Evolutionary conservation across 495 filamentous ascomycete genomes (phyloP), one percentile per base, ranked within the genome.

Genomic region (Glonium stellatum): DNA sequence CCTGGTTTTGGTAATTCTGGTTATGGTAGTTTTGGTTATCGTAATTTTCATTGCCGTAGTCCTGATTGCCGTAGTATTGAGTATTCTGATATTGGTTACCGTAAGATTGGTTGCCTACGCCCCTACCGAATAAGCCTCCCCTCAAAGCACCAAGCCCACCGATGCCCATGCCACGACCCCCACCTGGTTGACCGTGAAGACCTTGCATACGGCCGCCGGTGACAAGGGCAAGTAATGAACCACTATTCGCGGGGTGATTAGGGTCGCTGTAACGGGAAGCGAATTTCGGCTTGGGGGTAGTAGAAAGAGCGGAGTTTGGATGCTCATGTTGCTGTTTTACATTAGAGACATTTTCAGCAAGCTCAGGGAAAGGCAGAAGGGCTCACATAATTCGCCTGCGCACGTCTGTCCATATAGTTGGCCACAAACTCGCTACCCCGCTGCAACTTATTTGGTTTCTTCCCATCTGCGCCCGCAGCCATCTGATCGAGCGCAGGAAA

Each of bases 201-300:
- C 27, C 27, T 31, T 31, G 27, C 3, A 31, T 31, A 6, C 27
- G 27, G 27, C 39, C 39, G 10, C 39, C 39, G 4, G 44, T 79
- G 5, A 82, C 44, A 12, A 83, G 59, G 18, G 69, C 56, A 4
- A 77, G 55, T 34, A 78, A 59, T 34, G 65, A 67, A 22, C 77
- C 78, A 27, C 62, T 73, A 44, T 66, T 75, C 1, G 73, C 76
- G 0, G 81, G 75, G 56, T 83, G 79, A 44, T 73, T 78, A 5
- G 82, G 81, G 59, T 85, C 79, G 3, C 77, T 76, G 62, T 80
- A 82, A 34, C 78, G 69, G 9, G 79, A 82, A 0, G 70, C 69
- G 53, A 82, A 81, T 6, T 46, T 37, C 9, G 62, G 61, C 59
- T 15, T 11, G 1, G 39, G 13, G 13, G 13, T 11, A 15, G 18